Percentiles rank a stretch among this genome's conserved stretches.
Evolutionary conservation across 2,329 filamentous ascomycete genomes (phyloP).

Genomic region (Dothiorella sarmentorum): DNA sequence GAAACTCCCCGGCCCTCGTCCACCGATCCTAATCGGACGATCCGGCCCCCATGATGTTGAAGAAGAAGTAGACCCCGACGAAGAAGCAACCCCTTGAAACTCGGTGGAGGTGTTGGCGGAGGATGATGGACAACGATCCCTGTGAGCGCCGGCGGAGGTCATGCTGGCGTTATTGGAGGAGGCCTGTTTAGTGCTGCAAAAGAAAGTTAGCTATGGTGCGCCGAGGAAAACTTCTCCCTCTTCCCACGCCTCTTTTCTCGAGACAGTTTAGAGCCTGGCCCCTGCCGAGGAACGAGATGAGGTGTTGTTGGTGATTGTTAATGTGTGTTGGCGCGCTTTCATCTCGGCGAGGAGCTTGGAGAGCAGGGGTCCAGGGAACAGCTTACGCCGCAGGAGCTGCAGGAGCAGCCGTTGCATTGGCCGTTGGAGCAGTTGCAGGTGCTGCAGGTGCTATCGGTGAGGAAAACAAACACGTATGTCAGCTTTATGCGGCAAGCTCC

Average conservation of each 20-base stretch:
- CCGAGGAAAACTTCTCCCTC: background rate
- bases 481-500: background rate
- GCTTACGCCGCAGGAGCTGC: slow-evolving; percentile 28
- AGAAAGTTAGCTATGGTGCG: background rate
- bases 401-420: slow-evolving; percentile 32
- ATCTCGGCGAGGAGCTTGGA: background rate
- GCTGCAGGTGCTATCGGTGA: slow-evolving; percentile 22
- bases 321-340: background rate
- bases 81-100: background rate
- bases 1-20: slow-evolving; percentile 10
- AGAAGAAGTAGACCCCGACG: background rate
- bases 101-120: background rate
- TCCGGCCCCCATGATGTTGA: slow-evolving; percentile 7
- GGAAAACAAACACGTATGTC: slow-evolving; percentile 1
- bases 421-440: slow-evolving; percentile 31
- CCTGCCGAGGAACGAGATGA: background rate
- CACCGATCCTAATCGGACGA: slow-evolving; percentile 6
- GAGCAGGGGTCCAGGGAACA: background rate
- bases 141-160: background rate
- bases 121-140: background rate
- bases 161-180: background rate
- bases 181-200: slow-evolving; percentile 9
- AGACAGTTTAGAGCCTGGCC: too few relatives aligned
- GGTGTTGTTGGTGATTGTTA: background rate
- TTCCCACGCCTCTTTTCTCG: too few relatives aligned